These are phyloP conservation scores for Camelina neglecta DNA, from an alignment of 345 rosid species.

Conservation along the genomic window DNA sequence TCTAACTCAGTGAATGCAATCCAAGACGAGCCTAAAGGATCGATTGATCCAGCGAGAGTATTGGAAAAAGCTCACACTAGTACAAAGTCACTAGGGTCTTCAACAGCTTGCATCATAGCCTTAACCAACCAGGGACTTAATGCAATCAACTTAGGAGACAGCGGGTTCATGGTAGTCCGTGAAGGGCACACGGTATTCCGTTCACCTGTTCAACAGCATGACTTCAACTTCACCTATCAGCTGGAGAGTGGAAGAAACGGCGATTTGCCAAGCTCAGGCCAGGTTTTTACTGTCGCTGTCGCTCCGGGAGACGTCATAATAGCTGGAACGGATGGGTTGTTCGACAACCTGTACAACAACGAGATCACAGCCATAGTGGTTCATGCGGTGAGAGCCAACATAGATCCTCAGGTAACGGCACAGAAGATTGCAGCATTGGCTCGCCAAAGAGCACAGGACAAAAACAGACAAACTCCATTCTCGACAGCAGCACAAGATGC, in stretches of 20 bases:
- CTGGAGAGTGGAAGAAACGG: constrained; percentile 83
- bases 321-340: constrained; percentile 95
- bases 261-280: constrained; percentile 95
- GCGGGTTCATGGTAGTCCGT: constrained; percentile 97
- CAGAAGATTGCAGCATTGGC: constrained; percentile 99
- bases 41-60: constrained; percentile 82
- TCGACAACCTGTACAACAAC: constrained; percentile 92
- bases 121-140: constrained; percentile 76
- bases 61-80: constrained; percentile 90
- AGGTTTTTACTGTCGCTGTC: constrained; percentile 83
- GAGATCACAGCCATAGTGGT: constrained; percentile 97
- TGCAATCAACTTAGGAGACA: constrained; percentile 92
- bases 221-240: constrained; percentile 92
- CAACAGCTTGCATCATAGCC: constrained; percentile 96
- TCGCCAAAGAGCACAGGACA: constrained; percentile 91
- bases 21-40: constrained; percentile 87
- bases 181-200: constrained; percentile 91
- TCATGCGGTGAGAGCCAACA: constrained; percentile 90
- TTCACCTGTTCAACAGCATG: constrained; percentile 97
- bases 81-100: constrained; percentile 88
- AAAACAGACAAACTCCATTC: constrained; percentile 92
- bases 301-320: constrained; percentile 93
- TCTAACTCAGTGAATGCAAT: constrained; percentile 81
- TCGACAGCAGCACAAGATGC: constrained; percentile 99
- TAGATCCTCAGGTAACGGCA: constrained; percentile 88